Conservation (phyloP, 495 filamentous ascomycete genomes). For the Penicillium paradoxum region DNA sequence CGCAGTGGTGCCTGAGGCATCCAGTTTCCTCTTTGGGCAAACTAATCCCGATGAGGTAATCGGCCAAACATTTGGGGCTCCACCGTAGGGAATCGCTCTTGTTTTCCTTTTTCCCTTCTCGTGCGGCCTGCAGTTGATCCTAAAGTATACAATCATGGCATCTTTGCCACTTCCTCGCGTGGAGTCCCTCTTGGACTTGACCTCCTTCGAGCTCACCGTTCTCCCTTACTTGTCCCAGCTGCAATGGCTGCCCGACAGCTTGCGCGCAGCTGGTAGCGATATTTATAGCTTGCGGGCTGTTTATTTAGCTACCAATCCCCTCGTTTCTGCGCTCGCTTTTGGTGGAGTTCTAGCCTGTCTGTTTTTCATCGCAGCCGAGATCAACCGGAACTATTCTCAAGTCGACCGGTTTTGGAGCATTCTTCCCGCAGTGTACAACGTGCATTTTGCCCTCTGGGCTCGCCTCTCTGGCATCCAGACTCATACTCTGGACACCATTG, state of each 20-base stretch:
- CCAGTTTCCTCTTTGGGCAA: neutral
- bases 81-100: conserved; percentile 2
- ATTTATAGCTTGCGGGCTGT: conserved; percentile 54
- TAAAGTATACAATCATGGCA: conserved; percentile 43
- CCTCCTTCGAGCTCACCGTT: conserved; percentile 68
- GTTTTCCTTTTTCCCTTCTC: neutral
- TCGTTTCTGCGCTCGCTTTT: conserved; percentile 70
- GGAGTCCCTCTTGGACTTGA: conserved; percentile 62
- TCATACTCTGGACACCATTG: conserved; percentile 64
- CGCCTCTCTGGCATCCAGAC: conserved; percentile 69
- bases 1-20: conserved; percentile 22
- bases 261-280: conserved; percentile 54
- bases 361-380: conserved; percentile 69
- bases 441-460: conserved; percentile 80
- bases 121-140: neutral
- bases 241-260: conserved; percentile 58
- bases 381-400: conserved; percentile 91
- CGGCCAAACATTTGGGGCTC: conserved; percentile 15
- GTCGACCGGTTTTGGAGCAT: conserved; percentile 91
- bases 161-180: conserved; percentile 57
- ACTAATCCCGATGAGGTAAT: conserved; percentile 26
- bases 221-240: conserved; percentile 75
- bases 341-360: conserved; percentile 61
- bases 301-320: conserved; percentile 84
- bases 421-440: conserved; percentile 79